A percentile compares a stretch with the other conserved stretches of the same genome.
Conservation (phyloP, 2,329 filamentous ascomycete genomes). For the Colletotrichum sp. region DNA sequence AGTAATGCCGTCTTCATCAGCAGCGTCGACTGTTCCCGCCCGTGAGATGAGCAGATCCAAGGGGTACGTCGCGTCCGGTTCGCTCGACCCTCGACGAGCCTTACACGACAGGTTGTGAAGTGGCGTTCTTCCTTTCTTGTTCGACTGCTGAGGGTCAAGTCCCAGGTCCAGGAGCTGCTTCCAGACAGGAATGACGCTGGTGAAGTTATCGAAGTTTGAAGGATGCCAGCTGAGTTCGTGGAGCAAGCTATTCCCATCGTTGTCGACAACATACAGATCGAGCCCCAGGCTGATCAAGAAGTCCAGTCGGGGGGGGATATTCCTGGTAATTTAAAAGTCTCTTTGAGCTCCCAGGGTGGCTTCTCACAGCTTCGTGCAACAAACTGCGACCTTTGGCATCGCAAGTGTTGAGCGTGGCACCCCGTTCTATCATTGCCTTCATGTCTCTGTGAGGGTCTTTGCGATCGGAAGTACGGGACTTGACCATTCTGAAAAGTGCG, state of each 20-base stretch:
- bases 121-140: constrained; percentile 25
- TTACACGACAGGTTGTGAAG: constrained; percentile 25
- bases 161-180: constrained; percentile 15
- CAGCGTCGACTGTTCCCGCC: not conserved
- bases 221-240: constrained; percentile 21
- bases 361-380: constrained; percentile 21
- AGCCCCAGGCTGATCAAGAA: constrained; percentile 9
- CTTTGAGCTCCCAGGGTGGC: not conserved
- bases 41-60: constrained; percentile 23
- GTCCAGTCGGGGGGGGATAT: not conserved
- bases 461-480: not conserved
- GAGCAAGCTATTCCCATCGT: constrained; percentile 25
- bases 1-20: constrained; percentile 14
- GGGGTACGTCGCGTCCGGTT: not conserved
- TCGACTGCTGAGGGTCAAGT: constrained; percentile 19
- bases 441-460: not conserved
- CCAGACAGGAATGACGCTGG: constrained; percentile 8
- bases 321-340: not conserved
- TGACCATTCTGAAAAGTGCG: constrained; percentile 14
- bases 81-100: not conserved
- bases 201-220: not conserved
- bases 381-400: constrained; percentile 21
- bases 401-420: constrained; percentile 13
- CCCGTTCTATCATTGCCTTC: constrained; percentile 12
- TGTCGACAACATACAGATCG: constrained; percentile 20